Conservation (phyloP, 2,329 filamentous ascomycete species). For the Aschersonia sp. region DNA sequence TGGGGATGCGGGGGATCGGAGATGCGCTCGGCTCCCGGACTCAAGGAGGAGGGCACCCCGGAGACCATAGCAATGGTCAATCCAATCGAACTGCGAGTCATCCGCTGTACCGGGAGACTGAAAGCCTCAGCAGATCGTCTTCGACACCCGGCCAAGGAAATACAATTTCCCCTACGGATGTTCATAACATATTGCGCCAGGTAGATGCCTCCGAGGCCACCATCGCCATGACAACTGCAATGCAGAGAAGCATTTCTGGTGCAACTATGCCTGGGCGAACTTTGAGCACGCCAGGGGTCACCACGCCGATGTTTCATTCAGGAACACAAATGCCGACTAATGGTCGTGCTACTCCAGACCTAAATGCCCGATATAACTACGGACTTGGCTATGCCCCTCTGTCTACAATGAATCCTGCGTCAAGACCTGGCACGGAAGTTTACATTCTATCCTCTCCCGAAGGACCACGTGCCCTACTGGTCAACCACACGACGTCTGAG, state of each 20-base stretch:
- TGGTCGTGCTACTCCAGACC: constrained; percentile 33
- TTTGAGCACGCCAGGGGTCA: constrained; percentile 24
- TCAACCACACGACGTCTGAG: constrained; percentile 33
- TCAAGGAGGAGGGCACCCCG: constrained; percentile 7
- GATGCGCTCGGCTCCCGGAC: constrained; percentile 11
- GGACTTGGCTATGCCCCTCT: constrained; percentile 12
- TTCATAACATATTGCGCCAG: constrained; percentile 29
- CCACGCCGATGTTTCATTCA: constrained; percentile 22
- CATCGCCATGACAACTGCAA: constrained; percentile 31
- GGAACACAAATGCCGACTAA: constrained; percentile 21
- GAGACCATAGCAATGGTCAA: constrained; percentile 10
- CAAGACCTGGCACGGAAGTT: constrained; percentile 29
- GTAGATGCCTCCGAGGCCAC: constrained; percentile 31
- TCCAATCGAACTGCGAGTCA: constrained; percentile 12
- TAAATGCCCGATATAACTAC: constrained; percentile 16
- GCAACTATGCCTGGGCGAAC: constrained; percentile 24
- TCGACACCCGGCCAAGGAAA: constrained; percentile 7
- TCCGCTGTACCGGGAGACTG: constrained; percentile 17
- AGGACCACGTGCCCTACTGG: constrained; percentile 41
- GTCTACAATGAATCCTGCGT: constrained; percentile 5
- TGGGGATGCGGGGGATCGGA: constrained; percentile 25
- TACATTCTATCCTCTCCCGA: constrained; percentile 47
- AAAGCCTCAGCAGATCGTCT: constrained; percentile 15
- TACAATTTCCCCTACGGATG: constrained; percentile 25
- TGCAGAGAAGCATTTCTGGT: constrained; percentile 35